These are phyloP conservation scores for Trichomonas tenax DNA, from an alignment of 208 protist species.

Conservation along the genomic window DNA sequence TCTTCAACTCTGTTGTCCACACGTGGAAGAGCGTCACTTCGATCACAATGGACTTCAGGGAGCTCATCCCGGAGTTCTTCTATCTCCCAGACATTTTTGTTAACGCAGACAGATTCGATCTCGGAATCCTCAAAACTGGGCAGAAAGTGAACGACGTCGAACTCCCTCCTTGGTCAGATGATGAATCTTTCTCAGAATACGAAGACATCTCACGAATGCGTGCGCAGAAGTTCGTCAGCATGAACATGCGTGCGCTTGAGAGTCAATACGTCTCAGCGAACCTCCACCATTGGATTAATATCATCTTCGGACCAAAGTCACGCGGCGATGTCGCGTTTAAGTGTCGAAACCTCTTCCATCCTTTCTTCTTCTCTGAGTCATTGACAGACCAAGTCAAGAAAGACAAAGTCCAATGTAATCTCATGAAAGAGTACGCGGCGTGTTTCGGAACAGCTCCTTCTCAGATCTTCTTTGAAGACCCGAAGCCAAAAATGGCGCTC, in stretches of 20 bases:
- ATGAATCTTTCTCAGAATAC: background rate
- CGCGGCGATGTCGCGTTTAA: background rate
- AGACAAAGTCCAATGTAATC: background rate
- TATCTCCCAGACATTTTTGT: constrained; percentile 46
- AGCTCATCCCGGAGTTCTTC: constrained; percentile 53
- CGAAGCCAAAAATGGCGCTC: background rate
- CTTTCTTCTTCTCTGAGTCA: background rate
- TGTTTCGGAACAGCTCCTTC: background rate
- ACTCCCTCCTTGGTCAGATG: constrained; percentile 32
- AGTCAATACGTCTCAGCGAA: constrained; percentile 40
- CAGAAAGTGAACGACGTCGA: constrained; percentile 24
- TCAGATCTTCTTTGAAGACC: background rate
- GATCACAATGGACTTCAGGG: background rate
- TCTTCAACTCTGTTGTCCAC: background rate
- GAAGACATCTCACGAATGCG: too few species aligned
- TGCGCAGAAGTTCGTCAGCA: constrained; percentile 40
- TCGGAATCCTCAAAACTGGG: constrained; percentile 35
- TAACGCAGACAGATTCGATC: constrained; percentile 37
- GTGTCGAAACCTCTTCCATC: background rate
- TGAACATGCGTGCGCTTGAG: constrained; percentile 45
- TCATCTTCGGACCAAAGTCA: constrained; percentile 55
- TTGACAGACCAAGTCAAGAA: background rate
- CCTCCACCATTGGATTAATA: constrained; percentile 52
- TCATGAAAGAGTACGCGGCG: background rate
- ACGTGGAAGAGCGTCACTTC: background rate